Conservation (phyloP, 2,329 filamentous ascomycete species). For the Leptographium lundbergii region DNA sequence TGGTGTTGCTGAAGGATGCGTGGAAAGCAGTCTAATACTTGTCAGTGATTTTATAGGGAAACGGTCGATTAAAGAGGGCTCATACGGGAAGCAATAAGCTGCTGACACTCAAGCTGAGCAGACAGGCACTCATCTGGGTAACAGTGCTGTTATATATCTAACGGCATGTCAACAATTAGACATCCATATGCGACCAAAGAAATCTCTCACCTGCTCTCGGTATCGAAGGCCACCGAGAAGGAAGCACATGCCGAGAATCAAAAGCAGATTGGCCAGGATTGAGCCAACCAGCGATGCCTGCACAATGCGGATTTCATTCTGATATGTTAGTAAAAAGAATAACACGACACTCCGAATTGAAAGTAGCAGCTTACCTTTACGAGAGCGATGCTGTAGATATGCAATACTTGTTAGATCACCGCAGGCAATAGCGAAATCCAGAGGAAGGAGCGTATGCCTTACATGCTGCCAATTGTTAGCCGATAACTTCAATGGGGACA, state of each 20-base stretch:
- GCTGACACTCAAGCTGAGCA: conserved; percentile 51
- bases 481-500: not conserved
- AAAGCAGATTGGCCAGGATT: conserved; percentile 61
- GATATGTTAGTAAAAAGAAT: not conserved
- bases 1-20: conserved; percentile 50
- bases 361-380: conserved; percentile 6
- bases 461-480: conserved; percentile 27
- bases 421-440: not conserved
- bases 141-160: conserved; percentile 59
- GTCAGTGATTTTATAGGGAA: not conserved
- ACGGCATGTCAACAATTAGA: conserved; percentile 1
- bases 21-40: conserved; percentile 39
- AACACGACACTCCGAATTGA: not conserved
- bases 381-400: conserved; percentile 8
- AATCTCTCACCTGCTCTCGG: conserved; percentile 39
- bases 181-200: not conserved
- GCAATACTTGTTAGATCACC: not conserved
- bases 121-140: conserved; percentile 60
- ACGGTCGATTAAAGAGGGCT: not conserved
- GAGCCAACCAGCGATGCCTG: conserved; percentile 66
- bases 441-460: not conserved
- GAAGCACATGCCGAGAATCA: conserved; percentile 67
- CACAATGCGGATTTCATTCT: conserved; percentile 60
- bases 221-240: conserved; percentile 55
- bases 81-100: conserved; percentile 18